Evolutionary conservation across 2,329 filamentous ascomycete species (phyloP), one percentile per base, ranked within the genome.

Genomic region (Aspergillus amoenus): DNA sequence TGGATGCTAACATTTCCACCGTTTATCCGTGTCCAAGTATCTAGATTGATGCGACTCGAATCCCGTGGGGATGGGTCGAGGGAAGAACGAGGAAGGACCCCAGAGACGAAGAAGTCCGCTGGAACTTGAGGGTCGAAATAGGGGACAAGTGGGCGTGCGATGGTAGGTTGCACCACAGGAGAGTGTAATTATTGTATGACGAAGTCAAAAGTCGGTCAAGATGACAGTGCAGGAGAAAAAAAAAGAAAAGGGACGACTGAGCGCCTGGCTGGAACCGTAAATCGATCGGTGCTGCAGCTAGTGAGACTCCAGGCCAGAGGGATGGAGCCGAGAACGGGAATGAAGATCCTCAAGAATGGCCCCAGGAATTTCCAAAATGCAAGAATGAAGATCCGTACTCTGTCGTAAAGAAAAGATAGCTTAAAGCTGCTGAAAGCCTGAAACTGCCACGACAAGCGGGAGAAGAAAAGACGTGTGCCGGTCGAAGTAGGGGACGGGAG

Each of bases 161-260:
- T 50, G 46, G 59, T 55, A 66, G 62, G 69, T 70, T 61, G 62
- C 63, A 71, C 69, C 60, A 63, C 68, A 63, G 61, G 64, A 52
- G 63, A 61, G 63, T 61, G 64, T 58, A 68, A 68, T 64, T 60
- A 65, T 62, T 59, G 70, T 73, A 70, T 71, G 67, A 71, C 64
- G 64, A 61, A 63, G 55, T 57, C 67, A 72, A 73, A 72, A 68
- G 70, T 72, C 70, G 70, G 70, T 71, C 70, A 71, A 63, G 66
- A 62, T 64, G 61, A 64, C 55, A 58, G 61, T 65, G 61, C 60
- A 63, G 59, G 51, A 52, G 56, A 61, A 59, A 61, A 59, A 24
- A 24, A 61, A 59, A 50, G 60, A 64, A 60, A 61, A 59, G 60
- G 61, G 60, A 56, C 56, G 45, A 52, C 53, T 58, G 58, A 46